Conservation (phyloP, 2,329 filamentous ascomycete genomes). For the Colletotrichum sp. region DNA sequence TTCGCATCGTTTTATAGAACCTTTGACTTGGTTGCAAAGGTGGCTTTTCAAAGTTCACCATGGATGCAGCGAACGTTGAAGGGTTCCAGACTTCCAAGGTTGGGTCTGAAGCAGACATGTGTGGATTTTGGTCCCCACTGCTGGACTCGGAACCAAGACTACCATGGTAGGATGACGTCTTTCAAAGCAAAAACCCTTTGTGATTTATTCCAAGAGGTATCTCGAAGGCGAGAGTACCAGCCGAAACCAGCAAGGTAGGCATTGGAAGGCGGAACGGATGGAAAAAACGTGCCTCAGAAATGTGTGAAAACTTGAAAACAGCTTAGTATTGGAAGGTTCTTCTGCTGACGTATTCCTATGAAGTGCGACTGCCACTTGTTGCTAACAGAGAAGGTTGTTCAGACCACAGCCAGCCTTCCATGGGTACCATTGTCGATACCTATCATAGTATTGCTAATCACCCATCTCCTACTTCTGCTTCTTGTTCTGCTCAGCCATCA, state of each 20-base stretch:
- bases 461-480: not conserved
- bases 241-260: not conserved
- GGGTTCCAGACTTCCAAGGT: not conserved
- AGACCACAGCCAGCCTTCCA: not conserved
- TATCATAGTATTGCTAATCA: not conserved
- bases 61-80: not conserved
- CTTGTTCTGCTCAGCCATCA: not conserved
- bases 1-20: not conserved
- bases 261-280: not conserved
- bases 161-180: not conserved
- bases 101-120: not conserved
- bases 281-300: not conserved
- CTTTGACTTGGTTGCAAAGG: not conserved
- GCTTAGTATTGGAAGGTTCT: not conserved
- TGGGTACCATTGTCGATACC: not conserved
- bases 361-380: not conserved
- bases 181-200: not conserved
- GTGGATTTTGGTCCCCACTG: not conserved
- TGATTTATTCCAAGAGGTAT: not conserved
- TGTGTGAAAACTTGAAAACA: not conserved
- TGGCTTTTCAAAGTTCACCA: not conserved
- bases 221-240: not conserved
- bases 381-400: not conserved
- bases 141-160: not conserved
- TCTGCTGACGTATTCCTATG: not conserved